Evolutionary conservation across 352 stramenopile species (phyloP), one percentile per base, ranked within the genome.

Genomic region (Sclerospora graminicola): DNA sequence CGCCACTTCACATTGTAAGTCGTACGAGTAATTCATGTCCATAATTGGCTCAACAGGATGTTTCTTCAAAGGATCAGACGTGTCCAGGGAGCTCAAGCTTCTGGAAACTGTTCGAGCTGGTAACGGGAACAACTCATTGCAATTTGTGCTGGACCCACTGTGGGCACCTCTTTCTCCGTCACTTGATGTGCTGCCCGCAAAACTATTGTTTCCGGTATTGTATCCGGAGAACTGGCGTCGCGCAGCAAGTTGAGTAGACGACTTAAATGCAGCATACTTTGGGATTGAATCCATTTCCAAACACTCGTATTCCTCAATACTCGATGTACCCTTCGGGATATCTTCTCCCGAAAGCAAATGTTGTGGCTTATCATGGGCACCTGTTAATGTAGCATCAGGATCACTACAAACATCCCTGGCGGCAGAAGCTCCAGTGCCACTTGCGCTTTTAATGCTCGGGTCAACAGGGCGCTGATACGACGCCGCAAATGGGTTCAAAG

Each of bases 281-380:
- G 75, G 75, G 38, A 88, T 88, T 7, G 75, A 76, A 19, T 81
- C 65, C 37, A 83, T 69, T 3, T 85, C 73, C 20, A 88, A 50
- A 29, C 75, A 88, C 42, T 88, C 75, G 32, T 84, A 88, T 21
- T 82, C 75, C 7, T 55, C 55, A 23, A 88, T 40, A 42, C 66
- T 77, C 23, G 75, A 61, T 1, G 58, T 58, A 4, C 57, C 48
- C 7, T 69, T 54, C 2, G 16, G 33, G 2, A 30, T 55, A 24
- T 57, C 45, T 48, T 47, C 48, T 47, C 45, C 53, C 1, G 32
- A 60, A 27, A 48, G 54, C 26, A 40, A 54, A 30, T 51, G 52
- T 20, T 57, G 40, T 31, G 31, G 33, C 2, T 30, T 31, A 13
- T 19, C n/a, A 23, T 21, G 8, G 14, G 40, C 15, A 21, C 23